Evolutionary conservation across 2,329 filamentous ascomycete species (phyloP).

Genomic region (Ascomycota sp.): DNA sequence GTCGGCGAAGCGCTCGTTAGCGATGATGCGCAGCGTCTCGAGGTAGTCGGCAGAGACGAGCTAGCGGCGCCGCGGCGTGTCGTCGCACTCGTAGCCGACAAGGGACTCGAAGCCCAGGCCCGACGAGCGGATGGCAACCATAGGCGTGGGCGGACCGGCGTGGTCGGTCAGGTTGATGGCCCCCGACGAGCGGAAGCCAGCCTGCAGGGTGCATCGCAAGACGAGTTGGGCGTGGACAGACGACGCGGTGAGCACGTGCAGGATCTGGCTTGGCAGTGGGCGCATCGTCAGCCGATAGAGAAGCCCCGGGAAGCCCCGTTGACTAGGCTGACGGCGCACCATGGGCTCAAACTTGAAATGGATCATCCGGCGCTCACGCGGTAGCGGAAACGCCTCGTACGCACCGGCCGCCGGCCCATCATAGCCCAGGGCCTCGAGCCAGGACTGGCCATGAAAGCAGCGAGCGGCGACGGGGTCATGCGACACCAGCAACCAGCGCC

Average conservation of each 20-base stretch:
- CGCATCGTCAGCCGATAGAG: not conserved
- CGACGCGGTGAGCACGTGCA: constrained; percentile 69
- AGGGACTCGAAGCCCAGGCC: constrained; percentile 68
- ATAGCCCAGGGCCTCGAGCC: constrained; percentile 11
- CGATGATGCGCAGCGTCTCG: constrained; percentile 41
- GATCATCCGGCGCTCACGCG: constrained; percentile 30
- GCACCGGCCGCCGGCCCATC: constrained; percentile 7
- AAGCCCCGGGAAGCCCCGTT: too few species aligned
- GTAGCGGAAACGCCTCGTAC: constrained; percentile 4
- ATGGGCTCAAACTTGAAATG: constrained; percentile 92
- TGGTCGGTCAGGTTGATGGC: constrained; percentile 41
- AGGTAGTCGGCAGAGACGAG: constrained; percentile 51
- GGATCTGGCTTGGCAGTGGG: constrained; percentile 37
- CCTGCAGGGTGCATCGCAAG: constrained; percentile 53
- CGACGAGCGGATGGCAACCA: constrained; percentile 71
- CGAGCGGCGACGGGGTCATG: constrained; percentile 44
- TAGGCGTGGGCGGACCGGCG: constrained; percentile 30
- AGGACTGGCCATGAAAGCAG: constrained; percentile 9
- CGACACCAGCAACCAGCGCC: constrained; percentile 72
- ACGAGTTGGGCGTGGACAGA: constrained; percentile 53
- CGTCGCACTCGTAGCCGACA: constrained; percentile 33
- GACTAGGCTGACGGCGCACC: too few species aligned
- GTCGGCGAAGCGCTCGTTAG: constrained; percentile 53
- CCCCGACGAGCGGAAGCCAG: constrained; percentile 81
- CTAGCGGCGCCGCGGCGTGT: constrained; percentile 17